Conservation (phyloP, 2,329 filamentous ascomycete species). For the Karstenula rhodostoma region DNA sequence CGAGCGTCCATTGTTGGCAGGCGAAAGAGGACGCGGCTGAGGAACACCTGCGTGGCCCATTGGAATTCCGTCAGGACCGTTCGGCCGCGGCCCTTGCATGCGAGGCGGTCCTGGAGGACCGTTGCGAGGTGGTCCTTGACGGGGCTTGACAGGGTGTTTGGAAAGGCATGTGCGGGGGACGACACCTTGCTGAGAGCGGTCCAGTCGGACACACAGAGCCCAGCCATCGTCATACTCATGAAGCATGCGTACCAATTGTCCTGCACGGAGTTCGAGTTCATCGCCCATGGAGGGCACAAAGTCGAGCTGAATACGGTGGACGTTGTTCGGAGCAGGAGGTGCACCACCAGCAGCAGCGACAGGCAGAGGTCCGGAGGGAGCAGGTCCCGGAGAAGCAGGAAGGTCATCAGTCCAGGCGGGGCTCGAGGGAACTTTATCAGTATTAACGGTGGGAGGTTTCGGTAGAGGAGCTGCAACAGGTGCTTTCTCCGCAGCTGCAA, state of each 20-base stretch:
- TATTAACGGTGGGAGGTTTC: slow-evolving; percentile 60
- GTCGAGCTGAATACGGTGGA: slow-evolving; percentile 93
- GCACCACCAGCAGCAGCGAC: slow-evolving; percentile 68
- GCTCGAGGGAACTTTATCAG: slow-evolving; percentile 56
- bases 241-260: slow-evolving; percentile 85
- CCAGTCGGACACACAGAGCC: slow-evolving; percentile 91
- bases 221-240: slow-evolving; percentile 99
- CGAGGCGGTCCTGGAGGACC: slow-evolving; percentile 57
- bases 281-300: slow-evolving; percentile 93
- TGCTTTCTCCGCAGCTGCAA: slow-evolving; percentile 53
- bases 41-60: slow-evolving; percentile 44
- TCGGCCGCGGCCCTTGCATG: slow-evolving; percentile 42
- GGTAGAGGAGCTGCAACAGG: slow-evolving; percentile 48
- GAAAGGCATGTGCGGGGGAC: slow-evolving; percentile 93
- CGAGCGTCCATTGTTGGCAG: slow-evolving; percentile 55
- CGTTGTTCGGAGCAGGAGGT: slow-evolving; percentile 61
- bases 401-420: slow-evolving; percentile 69
- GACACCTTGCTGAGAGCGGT: slow-evolving; percentile 91
- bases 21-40: slow-evolving; percentile 53
- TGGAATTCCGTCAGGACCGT: slow-evolving; percentile 24
- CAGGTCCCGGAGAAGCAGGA: slow-evolving; percentile 60
- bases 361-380: slow-evolving; percentile 48
- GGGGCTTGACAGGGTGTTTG: slow-evolving; percentile 87
- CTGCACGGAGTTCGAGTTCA: slow-evolving; percentile 81
- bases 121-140: slow-evolving; percentile 62